Conservation (phyloP, 805 yeast genomes). For the Wickerhamomyces kurtzmanii region DNA sequence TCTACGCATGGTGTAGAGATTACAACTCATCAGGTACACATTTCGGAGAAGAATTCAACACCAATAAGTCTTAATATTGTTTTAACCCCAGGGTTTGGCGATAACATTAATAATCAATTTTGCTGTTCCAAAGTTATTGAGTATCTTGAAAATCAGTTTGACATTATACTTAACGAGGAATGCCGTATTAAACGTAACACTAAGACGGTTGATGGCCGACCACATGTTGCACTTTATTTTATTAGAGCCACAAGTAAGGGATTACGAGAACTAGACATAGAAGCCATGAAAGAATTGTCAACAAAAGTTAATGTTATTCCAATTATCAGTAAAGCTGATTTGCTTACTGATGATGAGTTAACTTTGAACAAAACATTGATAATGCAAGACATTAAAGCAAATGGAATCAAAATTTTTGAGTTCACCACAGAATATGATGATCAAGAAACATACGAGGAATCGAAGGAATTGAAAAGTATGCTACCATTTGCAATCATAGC, state of each 20-base stretch:
- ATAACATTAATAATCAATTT: constrained; percentile 53
- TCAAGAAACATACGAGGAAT: constrained; percentile 23
- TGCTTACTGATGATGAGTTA: constrained; percentile 60
- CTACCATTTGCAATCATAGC: constrained; percentile 61
- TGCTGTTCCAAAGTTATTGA: constrained; percentile 40
- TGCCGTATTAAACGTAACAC: constrained; percentile 66
- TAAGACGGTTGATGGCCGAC: constrained; percentile 60
- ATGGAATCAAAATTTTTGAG: constrained; percentile 58
- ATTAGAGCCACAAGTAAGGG: constrained; percentile 63
- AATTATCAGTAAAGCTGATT: constrained; percentile 72
- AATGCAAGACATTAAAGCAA: constrained; percentile 43
- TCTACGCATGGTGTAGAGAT: constrained; percentile 27
- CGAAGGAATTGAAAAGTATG: constrained; percentile 28
- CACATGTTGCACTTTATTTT: constrained; percentile 72
- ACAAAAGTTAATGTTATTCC: constrained; percentile 77
- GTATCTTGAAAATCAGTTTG: constrained; percentile 64
- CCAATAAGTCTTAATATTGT: constrained; percentile 47
- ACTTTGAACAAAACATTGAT: constrained; percentile 41
- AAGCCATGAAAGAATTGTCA: constrained; percentile 59
- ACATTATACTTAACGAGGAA: constrained; percentile 64
- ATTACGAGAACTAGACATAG: constrained; percentile 61
- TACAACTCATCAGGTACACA: constrained; percentile 38
- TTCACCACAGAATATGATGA: constrained; percentile 62
- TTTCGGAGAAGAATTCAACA: constrained; percentile 47
- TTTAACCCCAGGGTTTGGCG: constrained; percentile 75